A percentile compares a stretch with the other conserved stretches of the same genome.
phyloP scores from a whole-genome alignment of 345 rosid species.

The Aegle marmelos region DNA sequence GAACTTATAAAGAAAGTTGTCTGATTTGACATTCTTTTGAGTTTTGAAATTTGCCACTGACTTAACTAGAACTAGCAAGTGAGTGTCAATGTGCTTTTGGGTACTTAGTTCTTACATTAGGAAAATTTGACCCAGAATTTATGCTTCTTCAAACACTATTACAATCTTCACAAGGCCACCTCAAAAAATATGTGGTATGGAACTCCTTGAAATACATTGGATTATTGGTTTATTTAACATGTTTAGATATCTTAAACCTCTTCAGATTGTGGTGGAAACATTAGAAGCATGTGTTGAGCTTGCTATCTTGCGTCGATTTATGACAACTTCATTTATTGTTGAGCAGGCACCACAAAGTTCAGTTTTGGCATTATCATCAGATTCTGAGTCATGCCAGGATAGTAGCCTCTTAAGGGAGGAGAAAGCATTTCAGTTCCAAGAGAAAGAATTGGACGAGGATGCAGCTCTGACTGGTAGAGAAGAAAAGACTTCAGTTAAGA shows the following conservation, averaged over 20 bases:
- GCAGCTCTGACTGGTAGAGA: constrained; percentile 19
- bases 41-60: neutral
- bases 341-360: constrained; percentile 43
- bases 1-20: neutral
- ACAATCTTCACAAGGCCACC: neutral
- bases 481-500: constrained; percentile 36
- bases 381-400: constrained; percentile 62
- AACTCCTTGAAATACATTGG: neutral
- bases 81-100: neutral
- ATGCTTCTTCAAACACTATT: neutral
- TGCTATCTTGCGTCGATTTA: constrained; percentile 10
- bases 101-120: neutral
- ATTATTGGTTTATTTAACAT: neutral
- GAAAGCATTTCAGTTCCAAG: constrained; percentile 20
- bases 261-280: neutral
- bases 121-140: neutral
- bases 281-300: neutral
- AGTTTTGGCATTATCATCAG: constrained; percentile 59
- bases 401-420: constrained; percentile 22
- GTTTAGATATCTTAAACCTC: neutral
- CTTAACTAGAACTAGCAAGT: neutral
- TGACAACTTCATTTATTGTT: constrained; percentile 15
- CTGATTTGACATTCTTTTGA: neutral
- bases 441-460: constrained; percentile 38
- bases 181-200: too few relatives aligned